Base-by-base conservation (phyloP, 352 stramenopile genomes). In the Blastocystis sp. region DNA sequence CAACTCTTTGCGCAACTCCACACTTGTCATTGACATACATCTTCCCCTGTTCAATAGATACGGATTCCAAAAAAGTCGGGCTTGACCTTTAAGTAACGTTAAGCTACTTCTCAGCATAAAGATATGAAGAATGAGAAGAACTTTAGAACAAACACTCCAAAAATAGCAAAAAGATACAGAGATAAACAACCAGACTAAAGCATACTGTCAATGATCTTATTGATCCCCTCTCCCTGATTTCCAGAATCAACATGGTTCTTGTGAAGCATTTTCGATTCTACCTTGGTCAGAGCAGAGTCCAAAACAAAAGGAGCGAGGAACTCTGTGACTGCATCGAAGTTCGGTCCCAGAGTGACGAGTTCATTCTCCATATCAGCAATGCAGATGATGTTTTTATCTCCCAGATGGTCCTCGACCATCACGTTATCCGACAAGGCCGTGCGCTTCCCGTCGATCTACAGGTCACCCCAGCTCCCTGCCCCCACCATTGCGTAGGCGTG, bases 211-310 rank as follows among this genome's bases (percentile, higher is more conserved):
- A 87, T 87, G 56, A 87, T 73, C 13, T 87, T 45, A 39, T 87
- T 87, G 41, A 87, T 87, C 13, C 76, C 68, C 13, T 87, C 76
- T 87, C 76, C 76, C 63, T 76, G 63, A 47, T 87, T 34, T 34
- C 76, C 76, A 20, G 23, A n/a, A 26, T 73, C 29, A 13, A 70
- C 4, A 8, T 56, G 37, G 43, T 87, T 87, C 18, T 87, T 73
- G 53, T 87, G 76, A 11, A 87, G 61, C 4, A 54, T 41, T 45
- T 45, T 77, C 11, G 62, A 11, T 34, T 87, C 76, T 29, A 77
- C 54, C 76, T 61, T 66, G 11, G 45, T 75, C 34, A 76, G 26
- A n/a, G 13, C 20, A 34, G 34, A 61, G 47, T 11, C 5, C 45
- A 87, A 45, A 5, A 61, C n/a, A 66, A 87, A 87, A 13, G 76